Percentiles rank a stretch among this genome's conserved stretches.
Conservation (phyloP, 1,284 basidiomycete species). For the Megacollybia platyphylla region DNA sequence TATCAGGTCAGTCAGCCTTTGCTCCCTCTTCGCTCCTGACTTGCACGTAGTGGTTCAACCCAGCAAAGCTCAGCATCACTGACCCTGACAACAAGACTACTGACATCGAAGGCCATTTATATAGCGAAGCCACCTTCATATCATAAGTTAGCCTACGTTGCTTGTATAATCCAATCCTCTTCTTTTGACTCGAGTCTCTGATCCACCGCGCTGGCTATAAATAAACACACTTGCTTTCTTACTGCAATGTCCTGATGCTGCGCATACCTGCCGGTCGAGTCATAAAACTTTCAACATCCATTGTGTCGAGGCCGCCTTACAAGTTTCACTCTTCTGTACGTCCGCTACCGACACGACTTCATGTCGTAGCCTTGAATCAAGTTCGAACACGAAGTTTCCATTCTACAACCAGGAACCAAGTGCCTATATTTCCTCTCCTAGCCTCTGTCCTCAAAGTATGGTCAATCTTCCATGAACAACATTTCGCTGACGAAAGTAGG, state of each 20-base stretch:
- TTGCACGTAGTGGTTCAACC: slow-evolving; percentile 64
- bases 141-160: slow-evolving; percentile 25
- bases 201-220: too few species aligned
- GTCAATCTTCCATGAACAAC: neutral
- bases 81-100: slow-evolving; percentile 41
- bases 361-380: too few species aligned
- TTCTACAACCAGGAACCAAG: slow-evolving; percentile 19
- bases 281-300: too few species aligned
- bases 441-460: slow-evolving; percentile 27
- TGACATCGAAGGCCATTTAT: slow-evolving; percentile 63
- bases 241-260: neutral
- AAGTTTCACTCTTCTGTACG: too few species aligned
- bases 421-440: slow-evolving; percentile 18
- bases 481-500: neutral
- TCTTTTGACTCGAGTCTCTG: too few species aligned
- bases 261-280: neutral
- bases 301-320: too few species aligned
- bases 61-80: slow-evolving; percentile 53
- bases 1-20: slow-evolving; percentile 58
- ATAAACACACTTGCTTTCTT: neutral
- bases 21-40: slow-evolving; percentile 8
- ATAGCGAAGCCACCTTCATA: slow-evolving; percentile 89
- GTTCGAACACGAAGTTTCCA: slow-evolving; percentile 15
- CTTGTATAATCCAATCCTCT: too few species aligned
- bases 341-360: too few species aligned